Percentiles rank a stretch among this genome's conserved stretches.
Conservation (phyloP, 352 stramenopile species). For the Globisporangium ultimum region DNA sequence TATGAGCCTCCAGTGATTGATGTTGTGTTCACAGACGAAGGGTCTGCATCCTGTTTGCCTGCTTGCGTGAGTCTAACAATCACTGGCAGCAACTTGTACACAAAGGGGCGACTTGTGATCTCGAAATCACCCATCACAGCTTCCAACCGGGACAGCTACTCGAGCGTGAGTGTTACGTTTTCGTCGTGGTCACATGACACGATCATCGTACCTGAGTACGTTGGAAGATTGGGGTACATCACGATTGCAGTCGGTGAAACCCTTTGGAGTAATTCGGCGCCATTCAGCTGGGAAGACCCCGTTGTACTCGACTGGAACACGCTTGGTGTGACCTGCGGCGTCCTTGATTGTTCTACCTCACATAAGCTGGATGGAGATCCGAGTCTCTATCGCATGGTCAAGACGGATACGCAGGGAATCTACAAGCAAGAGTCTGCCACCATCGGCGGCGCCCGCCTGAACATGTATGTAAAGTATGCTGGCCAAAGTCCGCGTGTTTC, state of each 20-base stretch:
- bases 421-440: constrained; percentile 41
- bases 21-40: constrained; percentile 57
- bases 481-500: constrained; percentile 35
- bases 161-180: constrained; percentile 17
- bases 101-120: constrained; percentile 29
- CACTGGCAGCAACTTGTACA: constrained; percentile 52
- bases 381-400: constrained; percentile 28
- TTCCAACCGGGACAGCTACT: constrained; percentile 19
- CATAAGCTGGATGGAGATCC: constrained; percentile 42
- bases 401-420: constrained; percentile 18
- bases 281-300: constrained; percentile 63
- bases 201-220: constrained; percentile 34
- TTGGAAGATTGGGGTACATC: constrained; percentile 44
- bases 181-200: constrained; percentile 41
- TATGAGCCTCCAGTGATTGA: constrained; percentile 50
- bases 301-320: constrained; percentile 57
- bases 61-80: constrained; percentile 51
- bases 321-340: constrained; percentile 29
- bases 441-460: constrained; percentile 37
- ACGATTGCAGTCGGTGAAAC: constrained; percentile 43
- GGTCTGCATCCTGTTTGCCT: constrained; percentile 34
- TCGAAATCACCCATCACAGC: constrained; percentile 33
- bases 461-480: constrained; percentile 53
- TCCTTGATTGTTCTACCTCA: constrained; percentile 44
- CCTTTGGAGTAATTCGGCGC: constrained; percentile 43